Conservation (phyloP, 2,329 filamentous ascomycete species). For the Cladosporium sp. region DNA sequence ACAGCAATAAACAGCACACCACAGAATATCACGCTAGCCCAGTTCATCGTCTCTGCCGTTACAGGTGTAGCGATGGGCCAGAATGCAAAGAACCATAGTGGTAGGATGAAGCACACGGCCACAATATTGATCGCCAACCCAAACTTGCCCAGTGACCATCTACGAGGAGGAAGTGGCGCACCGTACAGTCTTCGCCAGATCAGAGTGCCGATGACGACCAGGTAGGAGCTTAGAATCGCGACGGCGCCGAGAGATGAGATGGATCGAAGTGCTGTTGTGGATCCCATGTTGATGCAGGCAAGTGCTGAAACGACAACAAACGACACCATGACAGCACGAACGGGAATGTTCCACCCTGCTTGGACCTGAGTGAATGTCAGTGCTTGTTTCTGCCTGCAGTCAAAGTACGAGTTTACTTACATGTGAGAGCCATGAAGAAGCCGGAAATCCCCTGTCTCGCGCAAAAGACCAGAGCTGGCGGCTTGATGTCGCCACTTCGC, state of each 20-base stretch:
- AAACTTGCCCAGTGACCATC: conserved; percentile 29
- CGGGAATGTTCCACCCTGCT: conserved; percentile 30
- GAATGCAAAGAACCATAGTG: conserved; percentile 58
- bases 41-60: conserved; percentile 40
- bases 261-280: conserved; percentile 45
- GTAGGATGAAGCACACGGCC: conserved; percentile 43
- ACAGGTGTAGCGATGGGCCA: conserved; percentile 38
- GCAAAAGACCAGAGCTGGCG: conserved; percentile 46
- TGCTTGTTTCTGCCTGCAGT: not conserved
- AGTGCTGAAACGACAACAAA: conserved; percentile 33
- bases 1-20: conserved; percentile 28
- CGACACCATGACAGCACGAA: conserved; percentile 32
- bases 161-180: conserved; percentile 24
- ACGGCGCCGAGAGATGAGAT: conserved; percentile 28
- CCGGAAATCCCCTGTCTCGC: conserved; percentile 41
- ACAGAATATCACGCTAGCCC: conserved; percentile 31
- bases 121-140: conserved; percentile 40
- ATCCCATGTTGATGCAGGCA: conserved; percentile 41
- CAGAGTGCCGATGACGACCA: conserved; percentile 27
- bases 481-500: conserved; percentile 42
- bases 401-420: not conserved
- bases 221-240: conserved; percentile 28
- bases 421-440: conserved; percentile 18
- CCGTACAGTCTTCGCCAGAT: conserved; percentile 26
- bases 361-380: conserved; percentile 12